phyloP scores from a whole-genome alignment of 345 rosid species.

The Odontarrhena argentea region DNA sequence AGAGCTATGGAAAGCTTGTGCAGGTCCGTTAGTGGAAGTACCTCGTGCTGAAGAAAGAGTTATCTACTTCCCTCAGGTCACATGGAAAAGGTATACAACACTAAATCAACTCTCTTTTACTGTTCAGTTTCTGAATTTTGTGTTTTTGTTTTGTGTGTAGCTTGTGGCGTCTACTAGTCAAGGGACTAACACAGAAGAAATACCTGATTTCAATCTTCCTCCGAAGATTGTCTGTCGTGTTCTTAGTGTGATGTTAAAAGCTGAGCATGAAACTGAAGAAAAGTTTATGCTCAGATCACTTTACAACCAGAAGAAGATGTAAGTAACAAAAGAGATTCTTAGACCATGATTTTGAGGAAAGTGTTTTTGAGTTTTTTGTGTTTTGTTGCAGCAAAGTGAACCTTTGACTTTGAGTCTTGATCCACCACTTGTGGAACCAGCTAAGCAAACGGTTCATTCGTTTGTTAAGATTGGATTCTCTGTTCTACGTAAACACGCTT shows the following conservation, averaged over 20 bases:
- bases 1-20: conserved; percentile 84
- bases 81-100: conserved; percentile 61
- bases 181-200: conserved; percentile 52
- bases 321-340: conserved; percentile 17
- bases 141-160: conserved; percentile 41
- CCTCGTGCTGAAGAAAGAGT: conserved; percentile 62
- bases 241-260: conserved; percentile 57
- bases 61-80: conserved; percentile 80
- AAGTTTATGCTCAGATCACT: conserved; percentile 77
- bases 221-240: conserved; percentile 71
- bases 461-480: too few species aligned
- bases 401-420: too few species aligned
- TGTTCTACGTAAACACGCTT: conserved; percentile 28
- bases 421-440: too few species aligned
- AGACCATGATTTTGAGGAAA: background rate
- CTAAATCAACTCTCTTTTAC: too few species aligned
- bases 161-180: conserved; percentile 71
- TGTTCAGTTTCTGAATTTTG: background rate
- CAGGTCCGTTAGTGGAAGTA: conserved; percentile 74
- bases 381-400: too few species aligned
- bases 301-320: conserved; percentile 64
- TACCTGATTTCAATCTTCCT: conserved; percentile 62
- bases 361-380: too few species aligned
- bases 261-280: conserved; percentile 76
- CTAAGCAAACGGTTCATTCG: too few species aligned